Conservation (phyloP, 345 rosid genomes). For the Raphanus raphanistrum region DNA sequence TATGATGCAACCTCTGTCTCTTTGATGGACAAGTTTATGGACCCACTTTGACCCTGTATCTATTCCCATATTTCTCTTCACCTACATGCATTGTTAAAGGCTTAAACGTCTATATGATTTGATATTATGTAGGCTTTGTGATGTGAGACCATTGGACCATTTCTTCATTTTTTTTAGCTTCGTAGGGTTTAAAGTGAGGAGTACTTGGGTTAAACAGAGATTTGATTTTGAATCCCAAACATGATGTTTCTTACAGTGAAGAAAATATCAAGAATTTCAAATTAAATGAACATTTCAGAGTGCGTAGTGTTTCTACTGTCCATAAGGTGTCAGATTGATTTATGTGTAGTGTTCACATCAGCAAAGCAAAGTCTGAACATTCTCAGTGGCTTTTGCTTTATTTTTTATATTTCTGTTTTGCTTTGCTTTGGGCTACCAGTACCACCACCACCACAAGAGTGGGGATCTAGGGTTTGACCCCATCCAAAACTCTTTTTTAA, state of each 20-base stretch:
- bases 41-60: constrained; percentile 41
- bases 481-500: constrained; percentile 4
- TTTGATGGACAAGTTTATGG: constrained; percentile 38
- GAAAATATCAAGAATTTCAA: not conserved
- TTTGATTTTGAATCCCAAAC: not conserved
- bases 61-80: not conserved
- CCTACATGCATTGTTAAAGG: constrained; percentile 2
- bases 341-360: constrained; percentile 43
- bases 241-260: not conserved
- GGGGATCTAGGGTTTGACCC: constrained; percentile 43
- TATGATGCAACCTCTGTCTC: constrained; percentile 45
- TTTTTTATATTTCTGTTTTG: constrained; percentile 24
- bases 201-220: constrained; percentile 9
- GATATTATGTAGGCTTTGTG: constrained; percentile 29
- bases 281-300: not conserved
- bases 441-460: constrained; percentile 33
- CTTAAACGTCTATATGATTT: constrained; percentile 5
- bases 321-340: constrained; percentile 45
- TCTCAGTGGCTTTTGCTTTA: constrained; percentile 44
- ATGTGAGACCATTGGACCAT: constrained; percentile 31
- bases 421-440: constrained; percentile 33
- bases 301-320: constrained; percentile 30
- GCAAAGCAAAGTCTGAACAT: constrained; percentile 43
- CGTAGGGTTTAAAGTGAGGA: constrained; percentile 2
- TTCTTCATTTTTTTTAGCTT: constrained; percentile 9